Evolutionary conservation across 345 rosid species (phyloP), one percentile per base, ranked within the genome.

Genomic region (Lepidium africanum): DNA sequence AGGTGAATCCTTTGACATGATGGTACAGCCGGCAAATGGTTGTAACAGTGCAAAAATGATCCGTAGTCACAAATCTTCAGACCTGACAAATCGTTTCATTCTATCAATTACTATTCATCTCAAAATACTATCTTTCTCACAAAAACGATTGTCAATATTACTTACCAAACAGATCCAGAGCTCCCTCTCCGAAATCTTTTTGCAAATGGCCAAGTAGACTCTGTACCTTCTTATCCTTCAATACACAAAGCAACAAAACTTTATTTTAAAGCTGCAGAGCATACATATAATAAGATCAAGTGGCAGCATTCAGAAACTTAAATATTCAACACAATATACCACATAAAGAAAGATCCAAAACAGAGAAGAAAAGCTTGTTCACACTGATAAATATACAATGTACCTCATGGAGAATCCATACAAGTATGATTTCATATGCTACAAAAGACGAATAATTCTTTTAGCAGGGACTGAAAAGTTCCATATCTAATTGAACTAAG

Each of bases 141-240:
- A 8, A 39, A 27, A 37, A 61, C 50, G 60, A 53, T 23, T 57
- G 16, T 37, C 54, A 25, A 55, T 48, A 38, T 42, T 68, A 78
- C 92, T 82, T 80, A 92, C 95, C 87, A 81, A 74, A 76, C 70
- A 59, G 79, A 63, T 81, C 82, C 51, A 48, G 21, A 30, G 67
- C 61, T 27, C 80, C 82, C 5, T 81, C 82, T 76, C 67, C 85
- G 75, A 79, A 80, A 67, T 80, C 79, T 60, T 83, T 82, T 65
- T 77, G 87, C 56, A 83, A 81, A 65, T 92, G 88, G 58, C 96
- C 96, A 80, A 92, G 80, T 17, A 81, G 65, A 58, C 75, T 71
- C 69, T 86, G 76, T 51, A 92, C 57, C 79, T 75, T 92, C 77
- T 81, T 85, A 70, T 92, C 96, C 96, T 92, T 82, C 35, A 67